These are phyloP conservation scores for Zygosaccharomyces gambellarensis DNA, from an alignment of 805 yeast species.

Conservation along the genomic window DNA sequence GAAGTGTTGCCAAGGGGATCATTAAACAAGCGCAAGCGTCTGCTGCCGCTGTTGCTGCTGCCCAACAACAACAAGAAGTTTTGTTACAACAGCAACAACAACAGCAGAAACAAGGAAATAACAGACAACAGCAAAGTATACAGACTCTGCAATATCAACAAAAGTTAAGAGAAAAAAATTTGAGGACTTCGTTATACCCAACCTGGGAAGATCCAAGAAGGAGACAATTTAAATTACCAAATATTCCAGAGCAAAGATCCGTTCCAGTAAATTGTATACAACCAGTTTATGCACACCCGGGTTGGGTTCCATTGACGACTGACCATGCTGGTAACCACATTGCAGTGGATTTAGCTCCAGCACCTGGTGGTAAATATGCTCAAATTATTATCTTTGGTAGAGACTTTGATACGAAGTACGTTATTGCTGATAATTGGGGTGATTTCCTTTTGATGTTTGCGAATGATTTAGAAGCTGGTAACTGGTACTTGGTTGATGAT, in stretches of 20 bases:
- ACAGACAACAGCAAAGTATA: slow-evolving; percentile 21
- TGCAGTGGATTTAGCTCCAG: slow-evolving; percentile 85
- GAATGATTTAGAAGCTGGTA: slow-evolving; percentile 81
- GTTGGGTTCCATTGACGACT: slow-evolving; percentile 88
- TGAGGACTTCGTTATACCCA: not conserved
- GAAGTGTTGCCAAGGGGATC: slow-evolving; percentile 54
- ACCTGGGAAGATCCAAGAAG: slow-evolving; percentile 4
- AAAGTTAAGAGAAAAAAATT: not conserved
- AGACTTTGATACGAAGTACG: slow-evolving; percentile 86
- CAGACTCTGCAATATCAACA: slow-evolving; percentile 7
- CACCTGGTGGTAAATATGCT: slow-evolving; percentile 73
- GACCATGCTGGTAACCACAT: slow-evolving; percentile 89
- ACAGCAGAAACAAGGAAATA: slow-evolving; percentile 25
- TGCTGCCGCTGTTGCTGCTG: not conserved
- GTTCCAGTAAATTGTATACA: slow-evolving; percentile 75
- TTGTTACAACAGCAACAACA: slow-evolving; percentile 9
- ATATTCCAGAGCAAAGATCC: slow-evolving; percentile 53
- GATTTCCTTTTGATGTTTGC: slow-evolving; percentile 79
- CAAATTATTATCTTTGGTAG: slow-evolving; percentile 92
- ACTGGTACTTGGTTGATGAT: slow-evolving; percentile 64
- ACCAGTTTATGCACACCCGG: slow-evolving; percentile 76
- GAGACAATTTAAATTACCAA: slow-evolving; percentile 38
- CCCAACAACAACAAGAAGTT: not conserved
- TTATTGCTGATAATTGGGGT: slow-evolving; percentile 83
- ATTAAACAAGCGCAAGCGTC: slow-evolving; percentile 25